Evolutionary conservation across 2,329 filamentous ascomycete species (phyloP).

Genomic region (Colletotrichum scovillei): DNA sequence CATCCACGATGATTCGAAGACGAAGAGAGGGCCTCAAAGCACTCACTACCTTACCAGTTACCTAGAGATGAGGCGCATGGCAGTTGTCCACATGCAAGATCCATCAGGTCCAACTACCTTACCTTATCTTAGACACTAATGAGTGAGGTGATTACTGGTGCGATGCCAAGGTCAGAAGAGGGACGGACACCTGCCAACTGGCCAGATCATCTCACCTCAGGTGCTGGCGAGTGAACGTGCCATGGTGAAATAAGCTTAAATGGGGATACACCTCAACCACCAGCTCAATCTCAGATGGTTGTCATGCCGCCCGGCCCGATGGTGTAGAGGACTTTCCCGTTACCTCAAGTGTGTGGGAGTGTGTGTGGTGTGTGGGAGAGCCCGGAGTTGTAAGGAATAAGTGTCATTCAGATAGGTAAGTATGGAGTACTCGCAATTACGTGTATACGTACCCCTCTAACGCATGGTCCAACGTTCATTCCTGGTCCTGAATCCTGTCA

Average conservation of each 20-base stretch:
- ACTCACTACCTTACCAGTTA: no score
- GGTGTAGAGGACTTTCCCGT: background rate
- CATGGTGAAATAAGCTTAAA: constrained; percentile 33
- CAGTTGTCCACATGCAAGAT: background rate
- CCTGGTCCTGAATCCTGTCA: no score
- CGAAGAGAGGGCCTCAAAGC: background rate
- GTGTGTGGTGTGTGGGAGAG: background rate
- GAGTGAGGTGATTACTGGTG: background rate
- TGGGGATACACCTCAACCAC: constrained; percentile 7
- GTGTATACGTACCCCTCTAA: background rate
- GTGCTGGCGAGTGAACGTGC: constrained; percentile 2
- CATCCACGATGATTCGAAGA: constrained; percentile 5
- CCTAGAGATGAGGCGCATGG: no score
- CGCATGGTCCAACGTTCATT: background rate
- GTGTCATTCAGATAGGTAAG: background rate
- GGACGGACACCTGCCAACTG: constrained; percentile 1
- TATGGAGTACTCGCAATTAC: background rate
- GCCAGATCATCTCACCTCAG: constrained; percentile 24
- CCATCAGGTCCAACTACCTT: no score
- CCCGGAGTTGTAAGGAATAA: background rate
- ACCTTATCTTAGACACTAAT: background rate
- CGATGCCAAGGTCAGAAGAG: background rate
- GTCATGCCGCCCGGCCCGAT: background rate
- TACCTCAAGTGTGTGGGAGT: no score
- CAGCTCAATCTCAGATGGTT: constrained; percentile 5